These are phyloP conservation scores for Cladorrhinum samala DNA, from an alignment of 495 filamentous ascomycete genomes.

Conservation along the genomic window DNA sequence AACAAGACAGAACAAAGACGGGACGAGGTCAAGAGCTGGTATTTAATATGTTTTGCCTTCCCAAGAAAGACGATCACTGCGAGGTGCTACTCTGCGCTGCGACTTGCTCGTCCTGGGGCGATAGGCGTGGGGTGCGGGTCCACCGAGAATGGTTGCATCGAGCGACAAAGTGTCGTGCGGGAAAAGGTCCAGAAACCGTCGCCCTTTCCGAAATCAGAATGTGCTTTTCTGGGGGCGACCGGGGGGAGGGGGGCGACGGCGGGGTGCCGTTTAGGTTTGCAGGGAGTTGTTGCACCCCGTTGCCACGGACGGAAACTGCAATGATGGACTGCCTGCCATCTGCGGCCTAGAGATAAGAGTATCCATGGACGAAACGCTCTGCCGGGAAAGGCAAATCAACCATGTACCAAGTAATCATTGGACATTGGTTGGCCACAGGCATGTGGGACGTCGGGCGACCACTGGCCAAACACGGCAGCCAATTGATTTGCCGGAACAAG, in stretches of 20 bases:
- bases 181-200: too few relatives aligned
- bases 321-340: constrained; percentile 3
- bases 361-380: constrained; percentile 4
- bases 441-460: background rate
- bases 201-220: too few relatives aligned
- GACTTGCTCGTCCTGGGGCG: too few relatives aligned
- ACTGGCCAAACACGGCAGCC: constrained; percentile 2
- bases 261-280: background rate
- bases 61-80: background rate
- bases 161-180: background rate
- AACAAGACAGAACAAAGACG: background rate
- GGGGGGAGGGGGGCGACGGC: background rate
- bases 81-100: too few relatives aligned
- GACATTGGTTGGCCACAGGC: background rate
- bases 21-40: constrained; percentile 1
- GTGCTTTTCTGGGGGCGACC: background rate
- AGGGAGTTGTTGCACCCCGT: background rate
- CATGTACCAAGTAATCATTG: background rate
- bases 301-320: background rate
- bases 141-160: background rate
- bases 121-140: too few relatives aligned
- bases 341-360: constrained; percentile 11
- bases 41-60: background rate
- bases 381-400: background rate
- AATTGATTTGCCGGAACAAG: constrained; percentile 14